Conservation (phyloP, 2,329 filamentous ascomycete genomes). For the Plectosphaerella cucumerina region DNA sequence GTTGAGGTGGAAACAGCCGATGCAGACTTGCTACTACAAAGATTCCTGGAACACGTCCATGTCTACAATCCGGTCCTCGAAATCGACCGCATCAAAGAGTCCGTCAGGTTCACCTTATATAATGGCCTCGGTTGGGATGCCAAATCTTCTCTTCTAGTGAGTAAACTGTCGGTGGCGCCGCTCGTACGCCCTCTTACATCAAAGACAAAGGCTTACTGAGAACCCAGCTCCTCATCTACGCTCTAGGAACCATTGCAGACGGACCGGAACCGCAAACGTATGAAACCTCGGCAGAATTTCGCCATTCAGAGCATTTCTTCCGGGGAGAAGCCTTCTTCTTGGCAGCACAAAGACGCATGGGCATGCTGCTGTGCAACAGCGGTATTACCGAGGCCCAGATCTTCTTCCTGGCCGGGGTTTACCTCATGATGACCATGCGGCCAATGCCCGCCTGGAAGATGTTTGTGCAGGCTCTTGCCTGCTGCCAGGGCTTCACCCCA, state of each 20-base stretch:
- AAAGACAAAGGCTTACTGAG: not conserved
- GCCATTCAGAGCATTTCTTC: not conserved
- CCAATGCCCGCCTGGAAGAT: constrained; percentile 12
- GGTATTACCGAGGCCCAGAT: constrained; percentile 7
- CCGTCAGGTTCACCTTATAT: not conserved
- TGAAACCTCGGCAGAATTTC: not conserved
- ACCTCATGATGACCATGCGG: constrained; percentile 12
- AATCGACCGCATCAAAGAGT: not conserved
- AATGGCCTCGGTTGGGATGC: constrained; percentile 9
- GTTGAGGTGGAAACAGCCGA: not conserved
- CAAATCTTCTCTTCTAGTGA: constrained; percentile 9
- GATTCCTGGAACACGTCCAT: not conserved
- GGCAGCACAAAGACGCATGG: constrained; percentile 10
- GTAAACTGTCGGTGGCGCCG: not conserved
- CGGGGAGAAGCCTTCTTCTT: constrained; percentile 2
- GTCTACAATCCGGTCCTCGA: constrained; percentile 3
- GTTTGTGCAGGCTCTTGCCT: constrained; percentile 12
- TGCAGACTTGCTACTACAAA: not conserved
- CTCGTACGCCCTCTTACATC: not conserved
- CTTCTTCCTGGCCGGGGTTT: constrained; percentile 13
- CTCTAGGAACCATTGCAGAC: not conserved
- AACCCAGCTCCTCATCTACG: not conserved
- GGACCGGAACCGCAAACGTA: not conserved
- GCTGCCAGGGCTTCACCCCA: constrained; percentile 5
- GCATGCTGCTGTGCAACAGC: constrained; percentile 6